phyloP scores from a whole-genome alignment of 2,329 filamentous ascomycete genomes.

The Fusarium lateritium region DNA sequence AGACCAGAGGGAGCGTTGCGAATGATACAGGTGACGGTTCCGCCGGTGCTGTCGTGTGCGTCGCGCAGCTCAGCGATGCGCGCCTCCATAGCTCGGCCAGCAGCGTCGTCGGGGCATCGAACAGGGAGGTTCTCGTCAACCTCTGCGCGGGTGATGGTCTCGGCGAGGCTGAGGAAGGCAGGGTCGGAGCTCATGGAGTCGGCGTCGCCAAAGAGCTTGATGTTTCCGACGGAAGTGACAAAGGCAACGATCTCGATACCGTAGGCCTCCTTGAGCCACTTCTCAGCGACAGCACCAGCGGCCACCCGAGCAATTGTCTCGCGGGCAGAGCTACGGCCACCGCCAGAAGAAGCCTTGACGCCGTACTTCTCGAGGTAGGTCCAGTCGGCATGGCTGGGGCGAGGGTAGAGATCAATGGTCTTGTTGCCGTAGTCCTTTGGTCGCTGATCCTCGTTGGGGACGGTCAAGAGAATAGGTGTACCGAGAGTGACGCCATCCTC shows the following conservation, averaged over 20 bases:
- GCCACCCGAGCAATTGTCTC: constrained; percentile 96
- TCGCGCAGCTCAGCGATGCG: constrained; percentile 85
- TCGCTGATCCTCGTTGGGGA: constrained; percentile 92
- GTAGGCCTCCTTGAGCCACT: constrained; percentile 86
- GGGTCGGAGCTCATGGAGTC: constrained; percentile 79
- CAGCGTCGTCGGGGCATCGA: constrained; percentile 81
- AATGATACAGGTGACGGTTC: constrained; percentile 95
- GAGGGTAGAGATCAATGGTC: constrained; percentile 92
- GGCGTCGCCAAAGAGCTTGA: constrained; percentile 53
- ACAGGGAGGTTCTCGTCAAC: constrained; percentile 91
- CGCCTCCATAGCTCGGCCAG: constrained; percentile 80
- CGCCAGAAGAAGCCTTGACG: constrained; percentile 90
- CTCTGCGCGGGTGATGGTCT: constrained; percentile 65
- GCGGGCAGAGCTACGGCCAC: constrained; percentile 90
- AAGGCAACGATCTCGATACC: constrained; percentile 94
- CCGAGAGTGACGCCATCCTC: constrained; percentile 92
- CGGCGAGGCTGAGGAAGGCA: constrained; percentile 80
- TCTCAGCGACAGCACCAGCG: constrained; percentile 92
- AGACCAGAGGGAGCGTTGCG: constrained; percentile 87
- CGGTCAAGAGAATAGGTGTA: constrained; percentile 89
- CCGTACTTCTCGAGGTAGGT: constrained; percentile 99
- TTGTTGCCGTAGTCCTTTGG: constrained; percentile 91
- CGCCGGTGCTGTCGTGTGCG: constrained; percentile 88
- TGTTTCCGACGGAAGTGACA: constrained; percentile 83
- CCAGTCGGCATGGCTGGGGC: constrained; percentile 95